Evolutionary conservation across 2,329 filamentous ascomycete species (phyloP).

Genomic region (Colletotrichum tropicale): DNA sequence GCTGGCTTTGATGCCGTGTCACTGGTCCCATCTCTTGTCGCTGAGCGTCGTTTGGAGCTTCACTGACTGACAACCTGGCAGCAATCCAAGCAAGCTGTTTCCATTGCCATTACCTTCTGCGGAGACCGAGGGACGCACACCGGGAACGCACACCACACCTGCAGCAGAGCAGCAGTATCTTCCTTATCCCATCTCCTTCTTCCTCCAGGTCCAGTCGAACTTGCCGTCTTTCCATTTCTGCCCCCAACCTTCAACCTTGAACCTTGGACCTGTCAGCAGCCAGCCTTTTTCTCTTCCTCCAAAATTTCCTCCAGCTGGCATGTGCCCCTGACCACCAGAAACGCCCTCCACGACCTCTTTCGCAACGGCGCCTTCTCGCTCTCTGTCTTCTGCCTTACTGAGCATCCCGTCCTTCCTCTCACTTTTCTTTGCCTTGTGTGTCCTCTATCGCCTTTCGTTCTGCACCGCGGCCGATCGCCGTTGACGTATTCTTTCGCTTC

Average conservation of each 20-base stretch:
- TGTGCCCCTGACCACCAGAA: conserved; percentile 14
- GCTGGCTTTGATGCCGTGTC: conserved; percentile 8
- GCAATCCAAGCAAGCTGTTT: background rate
- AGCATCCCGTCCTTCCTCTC: background rate
- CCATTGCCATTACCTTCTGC: background rate
- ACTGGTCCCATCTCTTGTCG: background rate
- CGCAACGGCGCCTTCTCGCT: background rate
- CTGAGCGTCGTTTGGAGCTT: background rate
- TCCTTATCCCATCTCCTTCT: background rate
- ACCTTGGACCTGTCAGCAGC: conserved; percentile 18
- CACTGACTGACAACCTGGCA: background rate
- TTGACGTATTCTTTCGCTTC: conserved; percentile 19
- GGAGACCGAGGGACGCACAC: conserved; percentile 7
- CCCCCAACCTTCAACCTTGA: conserved; percentile 2
- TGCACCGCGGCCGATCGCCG: background rate
- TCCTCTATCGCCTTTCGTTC: background rate
- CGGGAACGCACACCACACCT: background rate
- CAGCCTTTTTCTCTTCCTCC: conserved; percentile 1
- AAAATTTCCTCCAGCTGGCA: conserved; percentile 20
- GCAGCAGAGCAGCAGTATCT: background rate
- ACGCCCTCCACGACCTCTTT: conserved; percentile 2
- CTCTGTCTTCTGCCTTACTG: background rate
- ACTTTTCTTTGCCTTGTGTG: background rate
- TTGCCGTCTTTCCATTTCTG: background rate
- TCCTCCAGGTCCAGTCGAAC: background rate